These are phyloP conservation scores for Suhomyces faveliae DNA, from an alignment of 805 yeast species.

Conservation along the genomic window DNA sequence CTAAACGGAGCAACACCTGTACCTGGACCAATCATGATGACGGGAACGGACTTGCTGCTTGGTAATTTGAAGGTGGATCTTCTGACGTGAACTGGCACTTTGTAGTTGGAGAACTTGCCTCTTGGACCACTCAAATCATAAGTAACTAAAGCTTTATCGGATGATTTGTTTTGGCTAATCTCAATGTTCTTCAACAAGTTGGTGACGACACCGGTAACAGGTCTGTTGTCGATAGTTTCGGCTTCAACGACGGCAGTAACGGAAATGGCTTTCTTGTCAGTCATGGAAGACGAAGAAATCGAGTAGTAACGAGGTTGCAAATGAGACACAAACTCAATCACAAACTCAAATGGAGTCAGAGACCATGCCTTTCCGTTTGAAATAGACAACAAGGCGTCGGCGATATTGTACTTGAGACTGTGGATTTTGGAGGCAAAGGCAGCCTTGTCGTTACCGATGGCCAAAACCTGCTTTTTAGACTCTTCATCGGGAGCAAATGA, in stretches of 20 bases:
- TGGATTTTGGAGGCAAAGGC: slow-evolving; percentile 66
- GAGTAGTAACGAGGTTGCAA: slow-evolving; percentile 95
- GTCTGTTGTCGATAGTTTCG: slow-evolving; percentile 26
- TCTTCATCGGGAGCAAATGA: slow-evolving; percentile 77
- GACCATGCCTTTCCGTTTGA: slow-evolving; percentile 72
- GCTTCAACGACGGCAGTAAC: slow-evolving; percentile 93
- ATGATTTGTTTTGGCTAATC: slow-evolving; percentile 47
- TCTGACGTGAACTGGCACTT: slow-evolving; percentile 88
- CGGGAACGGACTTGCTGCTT: slow-evolving; percentile 74
- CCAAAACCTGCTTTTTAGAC: slow-evolving; percentile 46
- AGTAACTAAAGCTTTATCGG: slow-evolving; percentile 45
- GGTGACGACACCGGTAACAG: slow-evolving; percentile 85
- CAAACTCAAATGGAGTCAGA: slow-evolving; percentile 75
- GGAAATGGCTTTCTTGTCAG: slow-evolving; percentile 72
- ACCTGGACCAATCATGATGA: slow-evolving; percentile 95
- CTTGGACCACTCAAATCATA: slow-evolving; percentile 89
- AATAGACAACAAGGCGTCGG: slow-evolving; percentile 65
- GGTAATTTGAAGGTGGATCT: slow-evolving; percentile 95
- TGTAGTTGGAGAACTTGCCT: slow-evolving; percentile 46
- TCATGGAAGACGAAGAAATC: slow-evolving; percentile 82
- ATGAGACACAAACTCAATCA: slow-evolving; percentile 76
- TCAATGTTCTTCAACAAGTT: slow-evolving; percentile 78
- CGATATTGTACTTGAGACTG: slow-evolving; percentile 61
- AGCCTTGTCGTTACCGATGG: slow-evolving; percentile 66
- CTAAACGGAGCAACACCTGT: slow-evolving; percentile 99